Evolutionary conservation across 441 rosid species (phyloP).

Genomic region (Gossypium lobatum): DNA sequence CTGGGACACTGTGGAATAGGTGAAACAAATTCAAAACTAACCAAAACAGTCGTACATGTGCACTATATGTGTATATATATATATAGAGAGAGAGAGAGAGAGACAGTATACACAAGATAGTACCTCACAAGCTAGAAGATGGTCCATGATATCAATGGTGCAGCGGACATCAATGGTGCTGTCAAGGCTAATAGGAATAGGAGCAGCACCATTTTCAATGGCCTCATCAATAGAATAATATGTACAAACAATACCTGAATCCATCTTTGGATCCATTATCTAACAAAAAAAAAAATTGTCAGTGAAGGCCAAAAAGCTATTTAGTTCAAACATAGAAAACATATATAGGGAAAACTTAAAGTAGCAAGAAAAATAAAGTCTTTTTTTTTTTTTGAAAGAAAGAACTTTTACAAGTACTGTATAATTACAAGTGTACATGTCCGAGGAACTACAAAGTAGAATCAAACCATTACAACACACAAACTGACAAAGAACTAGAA

Average conservation of each 20-base stretch:
- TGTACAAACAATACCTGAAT: conserved; percentile 76
- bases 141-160: conserved; percentile 87
- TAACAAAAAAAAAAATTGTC: conserved; percentile 21
- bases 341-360: background rate
- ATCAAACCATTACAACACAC: too few relatives aligned
- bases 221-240: conserved; percentile 92
- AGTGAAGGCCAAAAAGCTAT: conserved; percentile 1
- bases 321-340: conserved; percentile 1
- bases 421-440: too few relatives aligned
- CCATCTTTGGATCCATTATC: conserved; percentile 99
- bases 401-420: too few relatives aligned
- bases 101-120: background rate
- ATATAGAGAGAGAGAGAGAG: too few relatives aligned
- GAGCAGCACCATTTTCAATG: conserved; percentile 80
- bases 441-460: too few relatives aligned
- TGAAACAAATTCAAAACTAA: background rate
- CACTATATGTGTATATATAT: background rate
- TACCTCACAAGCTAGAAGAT: conserved; percentile 96
- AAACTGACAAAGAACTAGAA: too few relatives aligned
- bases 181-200: conserved; percentile 67
- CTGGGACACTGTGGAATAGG: background rate
- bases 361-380: background rate
- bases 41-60: background rate
- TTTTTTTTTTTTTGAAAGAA: too few relatives aligned
- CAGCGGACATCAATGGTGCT: conserved; percentile 61